Evolutionary conservation across 2,329 filamentous ascomycete species (phyloP), one percentile per base, ranked within the genome.

Genomic region (Leptodontidium sp.): DNA sequence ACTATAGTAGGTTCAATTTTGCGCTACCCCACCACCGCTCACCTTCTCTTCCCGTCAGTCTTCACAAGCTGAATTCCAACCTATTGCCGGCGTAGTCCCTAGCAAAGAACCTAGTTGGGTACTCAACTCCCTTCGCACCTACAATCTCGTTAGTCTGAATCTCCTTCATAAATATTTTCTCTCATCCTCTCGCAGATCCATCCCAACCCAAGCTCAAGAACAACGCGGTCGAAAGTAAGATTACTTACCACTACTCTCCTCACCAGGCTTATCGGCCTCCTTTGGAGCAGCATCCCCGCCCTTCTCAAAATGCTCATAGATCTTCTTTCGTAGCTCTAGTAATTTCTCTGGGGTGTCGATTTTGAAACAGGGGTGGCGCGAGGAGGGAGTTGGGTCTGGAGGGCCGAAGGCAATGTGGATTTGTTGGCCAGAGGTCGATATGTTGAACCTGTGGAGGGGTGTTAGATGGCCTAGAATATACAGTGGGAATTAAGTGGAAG

Each of bases 21-120:
- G 29, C 15, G 11, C 6, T n/a, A 17, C 24, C 24, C 40, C 1
- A 38, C 17, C 26, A 9, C 8, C 24, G 7, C 6, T 5, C 8
- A 26, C 59, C 1, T 15, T n/a, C 5, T 15, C n/a, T 1, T 35
- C 29, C 17, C 8, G 4, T 40, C n/a, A 26, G 1, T 24, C 38
- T 43, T 71, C 68, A 86, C 67, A 85, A 64, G 64, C 81, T 85
- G 71, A 87, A 87, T 74, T 87, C 85, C 43, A 87, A 74, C 64
- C 82, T 76, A 72, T 87, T 87, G 1, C 86, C 85, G 0, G 84
- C 84, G 78, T 82, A 88, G 71, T 88, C 85, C 67, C 86, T 82
- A 0, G 86, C 87, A 76, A 91, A 91, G 77, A 91, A 91, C 15
- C 88, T 81, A 45, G 79, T 81, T 0, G 88, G 88, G 73, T 88